Base-by-base conservation (phyloP, 1,139 yeast species). In the Zygoascus hellenicus region DNA sequence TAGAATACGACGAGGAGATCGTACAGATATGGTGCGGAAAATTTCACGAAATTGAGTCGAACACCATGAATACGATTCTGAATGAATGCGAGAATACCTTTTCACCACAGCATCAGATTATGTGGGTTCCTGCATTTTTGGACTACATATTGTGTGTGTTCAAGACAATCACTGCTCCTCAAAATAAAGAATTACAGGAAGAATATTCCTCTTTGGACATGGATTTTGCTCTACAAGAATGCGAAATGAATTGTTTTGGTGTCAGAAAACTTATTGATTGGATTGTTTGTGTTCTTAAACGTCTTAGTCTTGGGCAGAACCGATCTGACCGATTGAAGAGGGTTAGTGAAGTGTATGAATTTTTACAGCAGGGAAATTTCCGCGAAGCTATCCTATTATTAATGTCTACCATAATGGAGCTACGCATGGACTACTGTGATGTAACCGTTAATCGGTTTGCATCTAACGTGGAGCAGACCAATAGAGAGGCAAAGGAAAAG, bases 151-250 rank as follows among this genome's bases (percentile, higher is more conserved):
- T 34, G 30, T 48, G 16, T 35, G 42, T 35, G 31, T 50, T 43
- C 45, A 50, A 26, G 45, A 53, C 31, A 42, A 49, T 36, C 43
- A 44, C 43, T 50, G 40, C 48, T 31, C 39, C 49, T 14, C 29
- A 30, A 16, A 16, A 43, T 17, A 38, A 45, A 14, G 43, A 46
- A 11, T 46, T 50, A 33, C 22, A 17, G 40, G 47, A 45, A 28
- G 48, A 46, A 16, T 52, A 51, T 30, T 39, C 47, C 13, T 48
- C 52, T 17, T 37, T 56, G 29, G 62, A 58, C 47, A 48, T 48
- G 30, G 61, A 58, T 31, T 58, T 55, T 44, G 44, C 57, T 7
- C 44, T 55, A 6, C 59, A 58, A 50, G 61, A 56, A 45, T 56
- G 60, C 35, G 48, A 51, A 4, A 47, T 51, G 46, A 58, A 58